These are phyloP conservation scores for Taphrina wiesneri DNA, from an alignment of 1,139 yeast genomes.

Conservation along the genomic window DNA sequence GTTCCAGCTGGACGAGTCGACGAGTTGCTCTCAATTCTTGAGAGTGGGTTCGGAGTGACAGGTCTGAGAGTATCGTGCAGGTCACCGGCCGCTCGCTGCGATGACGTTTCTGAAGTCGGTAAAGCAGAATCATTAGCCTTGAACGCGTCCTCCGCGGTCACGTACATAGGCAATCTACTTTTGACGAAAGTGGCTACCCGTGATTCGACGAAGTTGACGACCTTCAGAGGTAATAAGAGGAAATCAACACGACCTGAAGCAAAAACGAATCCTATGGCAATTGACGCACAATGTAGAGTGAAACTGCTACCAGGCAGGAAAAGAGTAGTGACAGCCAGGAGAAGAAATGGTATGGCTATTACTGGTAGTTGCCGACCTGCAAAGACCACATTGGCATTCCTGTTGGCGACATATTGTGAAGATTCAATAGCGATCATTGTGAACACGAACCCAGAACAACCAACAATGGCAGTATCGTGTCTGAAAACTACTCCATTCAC, in stretches of 20 bases:
- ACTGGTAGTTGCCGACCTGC: constrained; percentile 18
- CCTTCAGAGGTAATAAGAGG: constrained; percentile 10
- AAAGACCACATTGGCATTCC: neutral
- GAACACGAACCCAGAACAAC: constrained; percentile 68
- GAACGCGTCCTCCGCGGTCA: constrained; percentile 18
- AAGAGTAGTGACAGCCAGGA: neutral
- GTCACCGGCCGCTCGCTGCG: neutral
- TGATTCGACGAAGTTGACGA: constrained; percentile 23
- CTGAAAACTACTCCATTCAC: constrained; percentile 10
- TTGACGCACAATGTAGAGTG: constrained; percentile 4
- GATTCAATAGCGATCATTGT: constrained; percentile 55
- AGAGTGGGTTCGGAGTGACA: neutral
- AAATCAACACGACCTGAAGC: constrained; percentile 27
- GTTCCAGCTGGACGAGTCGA: neutral
- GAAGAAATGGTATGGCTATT: constrained; percentile 6
- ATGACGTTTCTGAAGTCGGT: neutral
- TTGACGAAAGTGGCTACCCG: neutral
- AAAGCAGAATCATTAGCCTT: neutral
- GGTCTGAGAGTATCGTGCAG: neutral
- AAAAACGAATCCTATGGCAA: constrained; percentile 14
- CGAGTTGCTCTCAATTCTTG: neutral
- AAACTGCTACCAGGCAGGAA: constrained; percentile 23
- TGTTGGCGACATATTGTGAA: neutral
- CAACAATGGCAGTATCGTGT: constrained; percentile 36
- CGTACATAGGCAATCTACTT: constrained; percentile 5